These are phyloP conservation scores for Hypomyces rosellus DNA, from an alignment of 2,329 filamentous ascomycete species.

Conservation along the genomic window DNA sequence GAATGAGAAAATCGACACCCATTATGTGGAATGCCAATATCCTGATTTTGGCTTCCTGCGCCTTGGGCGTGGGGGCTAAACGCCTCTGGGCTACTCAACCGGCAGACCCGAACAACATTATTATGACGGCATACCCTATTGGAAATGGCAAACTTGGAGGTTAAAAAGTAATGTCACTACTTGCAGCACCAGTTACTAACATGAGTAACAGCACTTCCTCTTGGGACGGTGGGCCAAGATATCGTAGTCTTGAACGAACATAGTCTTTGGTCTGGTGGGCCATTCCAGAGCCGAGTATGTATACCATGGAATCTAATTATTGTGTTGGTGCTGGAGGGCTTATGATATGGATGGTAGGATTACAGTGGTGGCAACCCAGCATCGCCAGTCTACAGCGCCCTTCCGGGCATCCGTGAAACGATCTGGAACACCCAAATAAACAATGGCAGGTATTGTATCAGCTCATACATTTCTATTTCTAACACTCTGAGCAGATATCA, in stretches of 20 bases:
- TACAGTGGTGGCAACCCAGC: slow-evolving; percentile 15
- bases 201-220: slow-evolving; percentile 11
- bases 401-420: slow-evolving; percentile 13
- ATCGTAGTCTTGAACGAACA: slow-evolving; percentile 13
- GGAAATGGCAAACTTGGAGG: slow-evolving; percentile 17
- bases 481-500: slow-evolving; percentile 9
- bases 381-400: slow-evolving; percentile 1
- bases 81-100: slow-evolving; percentile 4
- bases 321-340: not conserved
- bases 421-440: slow-evolving; percentile 13
- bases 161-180: not conserved
- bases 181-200: not conserved
- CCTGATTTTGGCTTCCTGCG: not conserved
- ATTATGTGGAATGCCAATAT: no score
- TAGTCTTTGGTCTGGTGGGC: slow-evolving; percentile 16
- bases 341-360: slow-evolving; percentile 3
- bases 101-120: slow-evolving; percentile 10
- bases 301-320: no score
- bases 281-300: slow-evolving; percentile 13
- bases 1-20: no score
- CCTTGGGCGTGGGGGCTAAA: not conserved
- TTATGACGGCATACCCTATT: slow-evolving; percentile 14
- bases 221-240: slow-evolving; percentile 12
- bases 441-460: not conserved
- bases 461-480: no score